A percentile compares a stretch with the other conserved stretches of the same genome.
Evolutionary conservation across 768 basidiomycete genomes (phyloP).

Genomic region (Coprinopsis cinerea): DNA sequence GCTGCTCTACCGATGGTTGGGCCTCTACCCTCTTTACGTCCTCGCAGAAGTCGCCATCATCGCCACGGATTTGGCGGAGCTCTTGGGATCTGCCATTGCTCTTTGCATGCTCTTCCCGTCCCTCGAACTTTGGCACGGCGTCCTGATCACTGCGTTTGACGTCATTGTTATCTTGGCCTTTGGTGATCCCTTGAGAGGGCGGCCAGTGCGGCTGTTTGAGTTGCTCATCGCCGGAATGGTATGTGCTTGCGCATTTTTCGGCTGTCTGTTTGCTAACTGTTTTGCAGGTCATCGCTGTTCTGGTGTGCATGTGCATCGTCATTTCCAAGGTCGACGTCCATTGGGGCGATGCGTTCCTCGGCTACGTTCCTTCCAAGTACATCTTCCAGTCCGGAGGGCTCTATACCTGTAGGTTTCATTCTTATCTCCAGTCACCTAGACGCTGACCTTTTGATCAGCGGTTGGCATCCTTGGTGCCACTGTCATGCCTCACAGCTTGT

Average conservation of each 20-base stretch:
- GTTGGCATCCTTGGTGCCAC: conserved; percentile 79
- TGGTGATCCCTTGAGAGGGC: conserved; percentile 61
- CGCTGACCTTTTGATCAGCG: conserved; percentile 27
- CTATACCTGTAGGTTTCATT: background rate
- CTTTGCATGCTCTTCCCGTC: conserved; percentile 67
- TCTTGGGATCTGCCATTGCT: conserved; percentile 78
- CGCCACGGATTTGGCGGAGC: conserved; percentile 75
- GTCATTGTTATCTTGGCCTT: conserved; percentile 67
- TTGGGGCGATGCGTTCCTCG: conserved; percentile 71
- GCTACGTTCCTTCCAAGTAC: conserved; percentile 67
- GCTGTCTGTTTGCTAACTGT: background rate
- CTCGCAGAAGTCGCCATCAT: conserved; percentile 69
- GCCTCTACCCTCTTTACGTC: conserved; percentile 59
- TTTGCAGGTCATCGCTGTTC: conserved; percentile 56
- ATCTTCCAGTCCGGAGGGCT: conserved; percentile 19
- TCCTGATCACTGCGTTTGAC: conserved; percentile 62
- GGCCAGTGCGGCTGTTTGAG: conserved; percentile 67
- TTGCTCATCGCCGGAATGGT: conserved; percentile 58
- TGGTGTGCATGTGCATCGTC: conserved; percentile 75
- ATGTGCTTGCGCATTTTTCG: conserved; percentile 15
- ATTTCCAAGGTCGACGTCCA: conserved; percentile 63
- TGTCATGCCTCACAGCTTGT: conserved; percentile 92
- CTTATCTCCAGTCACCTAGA: background rate
- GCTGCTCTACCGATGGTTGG: conserved; percentile 49
- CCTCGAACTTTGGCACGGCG: conserved; percentile 65